Percentiles rank a stretch among this genome's conserved stretches.
These are phyloP conservation scores for Nowakowskiella sp. DNA, from an alignment of 192 early-diverging fungal genomes.

Conservation along the genomic window DNA sequence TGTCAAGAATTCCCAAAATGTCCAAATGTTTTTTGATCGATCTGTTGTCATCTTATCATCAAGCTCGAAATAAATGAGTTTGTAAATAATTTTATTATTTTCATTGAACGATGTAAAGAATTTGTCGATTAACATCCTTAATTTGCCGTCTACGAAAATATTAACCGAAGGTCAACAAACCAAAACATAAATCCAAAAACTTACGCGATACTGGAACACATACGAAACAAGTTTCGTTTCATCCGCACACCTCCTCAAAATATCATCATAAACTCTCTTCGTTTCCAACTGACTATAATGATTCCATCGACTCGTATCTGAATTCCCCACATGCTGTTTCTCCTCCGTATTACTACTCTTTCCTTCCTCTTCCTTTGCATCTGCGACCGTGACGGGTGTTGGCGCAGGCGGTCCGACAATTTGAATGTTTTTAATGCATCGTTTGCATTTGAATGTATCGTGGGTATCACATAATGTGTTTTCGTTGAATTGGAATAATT, in stretches of 20 bases:
- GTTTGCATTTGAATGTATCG: slow-evolving; percentile 90
- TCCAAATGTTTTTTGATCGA: too few relatives aligned
- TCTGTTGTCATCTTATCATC: too few relatives aligned
- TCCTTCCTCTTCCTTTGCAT: slow-evolving; percentile 65
- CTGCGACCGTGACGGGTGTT: too few relatives aligned
- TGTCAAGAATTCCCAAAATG: neutral
- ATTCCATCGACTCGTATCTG: slow-evolving; percentile 50
- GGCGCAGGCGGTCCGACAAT: slow-evolving; percentile 48
- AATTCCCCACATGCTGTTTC: too few relatives aligned
- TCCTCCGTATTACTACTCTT: slow-evolving; percentile 34
- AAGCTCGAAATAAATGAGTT: too few relatives aligned
- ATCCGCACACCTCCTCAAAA: slow-evolving; percentile 30
- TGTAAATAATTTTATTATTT: too few relatives aligned
- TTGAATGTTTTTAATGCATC: slow-evolving; percentile 83
- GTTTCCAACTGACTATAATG: slow-evolving; percentile 36
- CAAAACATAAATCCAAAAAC: too few relatives aligned
- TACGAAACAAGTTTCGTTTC: slow-evolving; percentile 29
- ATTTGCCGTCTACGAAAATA: too few relatives aligned
- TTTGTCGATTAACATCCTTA: too few relatives aligned
- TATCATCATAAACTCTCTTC: slow-evolving; percentile 27
- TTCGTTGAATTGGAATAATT: slow-evolving; percentile 82
- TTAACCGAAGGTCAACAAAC: too few relatives aligned
- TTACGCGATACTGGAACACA: slow-evolving; percentile 47
- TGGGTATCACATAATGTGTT: slow-evolving; percentile 80
- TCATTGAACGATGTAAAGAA: too few relatives aligned